Evolutionary conservation across 441 rosid species (phyloP).

Genomic region (Adansonia grandidieri): DNA sequence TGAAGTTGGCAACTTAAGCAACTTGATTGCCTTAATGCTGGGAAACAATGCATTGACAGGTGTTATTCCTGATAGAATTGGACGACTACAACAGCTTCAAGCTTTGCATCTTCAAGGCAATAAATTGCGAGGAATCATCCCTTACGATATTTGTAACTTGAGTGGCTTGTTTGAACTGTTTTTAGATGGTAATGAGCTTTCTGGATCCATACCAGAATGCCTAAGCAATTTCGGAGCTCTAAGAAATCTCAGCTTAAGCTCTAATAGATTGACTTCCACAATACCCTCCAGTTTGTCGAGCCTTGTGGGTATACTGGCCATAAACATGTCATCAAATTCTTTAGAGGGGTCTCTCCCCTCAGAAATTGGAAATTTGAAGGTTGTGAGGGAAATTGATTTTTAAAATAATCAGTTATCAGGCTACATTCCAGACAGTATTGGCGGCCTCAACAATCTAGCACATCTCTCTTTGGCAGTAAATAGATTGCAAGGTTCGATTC

Average conservation of each 20-base stretch:
- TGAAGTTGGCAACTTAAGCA: constrained; percentile 22
- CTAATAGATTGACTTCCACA: constrained; percentile 10
- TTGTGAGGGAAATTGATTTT: constrained; percentile 1
- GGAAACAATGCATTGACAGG: constrained; percentile 22
- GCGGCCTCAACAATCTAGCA: background rate
- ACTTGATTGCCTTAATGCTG: constrained; percentile 13
- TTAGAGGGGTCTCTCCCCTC: background rate
- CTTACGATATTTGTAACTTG: constrained; percentile 3
- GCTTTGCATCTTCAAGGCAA: background rate
- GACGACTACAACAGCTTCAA: constrained; percentile 22
- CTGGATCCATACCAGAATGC: constrained; percentile 23
- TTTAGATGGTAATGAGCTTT: constrained; percentile 19
- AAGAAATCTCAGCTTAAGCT: constrained; percentile 7
- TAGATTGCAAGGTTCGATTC: constrained; percentile 15
- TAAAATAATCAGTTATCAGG: constrained; percentile 24
- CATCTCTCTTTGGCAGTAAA: constrained; percentile 21
- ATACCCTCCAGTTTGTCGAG: constrained; percentile 26
- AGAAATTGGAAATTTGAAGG: background rate
- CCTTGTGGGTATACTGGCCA: constrained; percentile 21
- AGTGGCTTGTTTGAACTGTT: background rate
- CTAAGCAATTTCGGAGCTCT: constrained; percentile 15
- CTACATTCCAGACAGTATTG: background rate
- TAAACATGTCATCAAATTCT: constrained; percentile 27
- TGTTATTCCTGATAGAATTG: constrained; percentile 5
- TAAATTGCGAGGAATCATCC: constrained; percentile 6